Base-by-base conservation (phyloP, 345 rosid species). In the Erysimum cheiranthoides region DNA sequence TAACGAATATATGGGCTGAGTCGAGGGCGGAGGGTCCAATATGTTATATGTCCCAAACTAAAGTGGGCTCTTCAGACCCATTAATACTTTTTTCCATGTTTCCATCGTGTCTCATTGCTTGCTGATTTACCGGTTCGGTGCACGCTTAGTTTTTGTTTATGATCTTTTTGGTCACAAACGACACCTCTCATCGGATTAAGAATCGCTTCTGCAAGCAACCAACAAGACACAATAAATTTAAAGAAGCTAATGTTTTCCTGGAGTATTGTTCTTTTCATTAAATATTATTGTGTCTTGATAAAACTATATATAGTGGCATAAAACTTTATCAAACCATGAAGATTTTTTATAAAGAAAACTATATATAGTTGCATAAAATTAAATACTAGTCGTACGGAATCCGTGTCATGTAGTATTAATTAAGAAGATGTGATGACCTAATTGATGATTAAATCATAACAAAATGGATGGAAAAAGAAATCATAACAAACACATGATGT, bases 401-500 rank as follows among this genome's bases (percentile, higher is more conserved):
- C 42, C 4, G 13, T 45, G 68, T 43, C 53, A n/a, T 28, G 5
- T 64, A 30, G n/a, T 45, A 12, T 10, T 16, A 31, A 31, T n/a
- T 46, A 65, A 10, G 39, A 46, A 46, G 69, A 46, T 46, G 69
- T 46, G 56, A 2, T 64, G 30, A 47, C 30, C 16, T 16, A 5
- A 46, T 31, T 46, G 53, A 46, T 65, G 17, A 47, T 45, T 64
- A 47, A 47, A 31, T 10, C 17, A 65, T 47, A 47, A 4, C 2
- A 47, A 46, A 46, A 30, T 64, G n/a, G 28, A 63, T 38, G n/a
- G 42, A 34, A 46, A 46, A 10, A 46, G 9, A 65, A 46, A 65
- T 31, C 56, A 46, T 10, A 65, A 46, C 70, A 46, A 30, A 64
- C 30, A 32, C 1, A 46, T 65, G 40, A 66, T 38, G 70, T 66